phyloP scores from a whole-genome alignment of 1,139 yeast genomes.

The Yamadazyma sp. region DNA sequence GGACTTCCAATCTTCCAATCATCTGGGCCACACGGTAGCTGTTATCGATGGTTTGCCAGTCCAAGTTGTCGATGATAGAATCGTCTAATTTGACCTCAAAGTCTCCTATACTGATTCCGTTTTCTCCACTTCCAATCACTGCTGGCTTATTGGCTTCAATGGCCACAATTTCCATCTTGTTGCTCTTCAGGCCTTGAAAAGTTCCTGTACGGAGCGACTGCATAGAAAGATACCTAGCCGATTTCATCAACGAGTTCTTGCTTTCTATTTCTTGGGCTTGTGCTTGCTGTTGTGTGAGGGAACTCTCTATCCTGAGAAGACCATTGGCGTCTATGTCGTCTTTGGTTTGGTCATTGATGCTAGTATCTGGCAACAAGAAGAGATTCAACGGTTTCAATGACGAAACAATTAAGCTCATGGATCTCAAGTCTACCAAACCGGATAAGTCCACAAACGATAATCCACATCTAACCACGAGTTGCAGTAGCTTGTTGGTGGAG shows the following conservation, averaged over 20 bases:
- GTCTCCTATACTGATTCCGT: constrained; percentile 50
- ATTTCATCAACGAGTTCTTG: constrained; percentile 23
- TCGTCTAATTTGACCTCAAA: constrained; percentile 75
- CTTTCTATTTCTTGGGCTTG: constrained; percentile 25
- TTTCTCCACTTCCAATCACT: constrained; percentile 51
- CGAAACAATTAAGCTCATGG: constrained; percentile 76
- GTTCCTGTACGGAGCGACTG: constrained; percentile 33
- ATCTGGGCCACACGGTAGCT: constrained; percentile 84
- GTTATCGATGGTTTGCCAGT: constrained; percentile 85
- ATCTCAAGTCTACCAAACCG: constrained; percentile 83
- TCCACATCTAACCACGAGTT: constrained; percentile 62
- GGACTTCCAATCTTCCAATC: constrained; percentile 63
- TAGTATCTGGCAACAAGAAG: constrained; percentile 53
- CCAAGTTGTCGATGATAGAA: constrained; percentile 56
- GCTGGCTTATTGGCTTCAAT: constrained; percentile 43
- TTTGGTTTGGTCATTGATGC: constrained; percentile 19
- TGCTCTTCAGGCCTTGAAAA: constrained; percentile 11
- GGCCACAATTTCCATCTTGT: constrained; percentile 30
- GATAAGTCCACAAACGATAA: constrained; percentile 78
- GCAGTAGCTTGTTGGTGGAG: constrained; percentile 22
- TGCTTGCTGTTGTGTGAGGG: constrained; percentile 34
- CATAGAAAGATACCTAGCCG: constrained; percentile 35
- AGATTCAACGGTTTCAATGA: constrained; percentile 77
- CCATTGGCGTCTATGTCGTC: constrained; percentile 28
- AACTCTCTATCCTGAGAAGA: constrained; percentile 24